Percentiles rank a stretch among this genome's conserved stretches.
Conservation (phyloP, 495 filamentous ascomycete genomes). For the Trichoderma reesei region DNA sequence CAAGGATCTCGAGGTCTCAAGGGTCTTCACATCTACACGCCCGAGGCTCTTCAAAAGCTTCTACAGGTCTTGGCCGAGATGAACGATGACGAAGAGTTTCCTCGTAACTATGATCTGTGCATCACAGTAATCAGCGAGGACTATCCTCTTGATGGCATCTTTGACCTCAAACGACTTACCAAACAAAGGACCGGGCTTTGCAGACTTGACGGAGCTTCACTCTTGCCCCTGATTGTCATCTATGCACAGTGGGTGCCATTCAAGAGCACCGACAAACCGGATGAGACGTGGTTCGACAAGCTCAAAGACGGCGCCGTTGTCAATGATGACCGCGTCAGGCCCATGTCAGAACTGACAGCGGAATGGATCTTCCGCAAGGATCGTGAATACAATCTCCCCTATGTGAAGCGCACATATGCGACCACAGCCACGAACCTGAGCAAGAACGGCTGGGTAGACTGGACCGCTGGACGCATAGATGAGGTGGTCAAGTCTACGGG, state of each 20-base stretch:
- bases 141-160: not conserved
- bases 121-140: conserved; percentile 17
- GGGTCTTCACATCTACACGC: conserved; percentile 24
- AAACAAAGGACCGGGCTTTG: not conserved
- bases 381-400: conserved; percentile 31
- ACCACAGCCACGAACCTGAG: conserved; percentile 14
- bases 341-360: conserved; percentile 28
- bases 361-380: conserved; percentile 31
- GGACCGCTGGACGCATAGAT: not conserved
- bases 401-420: conserved; percentile 29
- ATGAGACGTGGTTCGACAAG: not conserved
- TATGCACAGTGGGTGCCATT: not conserved
- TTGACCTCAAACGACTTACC: not conserved
- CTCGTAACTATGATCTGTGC: conserved; percentile 33
- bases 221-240: not conserved
- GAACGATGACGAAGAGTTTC: conserved; percentile 27
- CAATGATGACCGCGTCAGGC: conserved; percentile 15
- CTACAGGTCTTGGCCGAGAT: conserved; percentile 29
- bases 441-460: not conserved
- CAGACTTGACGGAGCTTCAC: not conserved
- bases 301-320: not conserved
- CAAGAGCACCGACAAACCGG: not conserved
- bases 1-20: conserved; percentile 27
- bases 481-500: not conserved
- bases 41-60: conserved; percentile 22